These are phyloP conservation scores for Corylus heterophylla DNA, from an alignment of 306 rosid genomes.

Conservation along the genomic window DNA sequence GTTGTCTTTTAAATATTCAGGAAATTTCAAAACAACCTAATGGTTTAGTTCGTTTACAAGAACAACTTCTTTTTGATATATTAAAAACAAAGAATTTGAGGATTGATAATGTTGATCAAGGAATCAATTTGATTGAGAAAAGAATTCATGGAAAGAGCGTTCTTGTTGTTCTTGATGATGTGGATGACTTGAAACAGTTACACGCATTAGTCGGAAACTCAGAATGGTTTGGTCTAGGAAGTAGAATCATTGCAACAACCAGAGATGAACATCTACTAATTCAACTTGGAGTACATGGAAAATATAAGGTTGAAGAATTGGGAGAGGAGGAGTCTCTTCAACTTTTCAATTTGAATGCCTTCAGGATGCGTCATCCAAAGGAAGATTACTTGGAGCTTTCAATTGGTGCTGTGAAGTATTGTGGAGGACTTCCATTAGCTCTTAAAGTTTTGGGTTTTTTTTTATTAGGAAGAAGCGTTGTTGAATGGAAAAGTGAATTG, in stretches of 20 bases:
- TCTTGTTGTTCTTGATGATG: slow-evolving; percentile 24
- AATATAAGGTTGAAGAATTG: background rate
- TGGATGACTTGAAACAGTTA: slow-evolving; percentile 4
- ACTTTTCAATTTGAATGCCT: slow-evolving; percentile 42
- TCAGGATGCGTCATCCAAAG: background rate
- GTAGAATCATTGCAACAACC: slow-evolving; percentile 33
- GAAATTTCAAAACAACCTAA: background rate
- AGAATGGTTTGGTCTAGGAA: slow-evolving; percentile 22
- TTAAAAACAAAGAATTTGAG: background rate
- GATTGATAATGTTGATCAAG: background rate
- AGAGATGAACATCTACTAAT: slow-evolving; percentile 19
- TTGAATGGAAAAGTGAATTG: slow-evolving; percentile 32
- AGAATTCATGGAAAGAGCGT: background rate
- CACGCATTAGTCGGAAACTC: background rate
- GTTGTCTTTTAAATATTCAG: no score
- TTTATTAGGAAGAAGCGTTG: slow-evolving; percentile 15
- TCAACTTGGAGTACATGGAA: background rate
- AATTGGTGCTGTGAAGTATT: slow-evolving; percentile 11
- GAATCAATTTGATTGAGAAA: background rate
- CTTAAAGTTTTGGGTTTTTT: slow-evolving; percentile 44
- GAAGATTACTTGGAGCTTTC: slow-evolving; percentile 15
- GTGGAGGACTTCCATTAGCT: slow-evolving; percentile 45
- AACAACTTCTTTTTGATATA: slow-evolving; percentile 27
- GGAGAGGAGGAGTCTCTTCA: slow-evolving; percentile 23
- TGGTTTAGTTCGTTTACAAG: slow-evolving; percentile 13